Conservation (phyloP, 805 yeast species). For the Suhomyces tanzawaensis region DNA sequence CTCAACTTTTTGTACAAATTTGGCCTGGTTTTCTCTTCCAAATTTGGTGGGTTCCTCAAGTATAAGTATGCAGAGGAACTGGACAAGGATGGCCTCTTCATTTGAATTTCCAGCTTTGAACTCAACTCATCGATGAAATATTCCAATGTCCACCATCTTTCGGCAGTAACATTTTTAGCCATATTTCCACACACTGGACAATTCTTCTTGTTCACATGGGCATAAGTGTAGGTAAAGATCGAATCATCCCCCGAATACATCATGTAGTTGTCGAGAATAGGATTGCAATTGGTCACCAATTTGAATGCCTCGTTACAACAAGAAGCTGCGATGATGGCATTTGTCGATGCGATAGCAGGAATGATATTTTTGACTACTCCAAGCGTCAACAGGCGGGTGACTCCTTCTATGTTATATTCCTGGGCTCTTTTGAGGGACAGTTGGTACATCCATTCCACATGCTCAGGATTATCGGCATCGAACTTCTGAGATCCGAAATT, state of each 20-base stretch:
- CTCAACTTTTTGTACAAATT: conserved; percentile 38
- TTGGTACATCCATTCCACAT: conserved; percentile 61
- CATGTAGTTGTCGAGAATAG: conserved; percentile 71
- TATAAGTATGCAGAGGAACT: conserved; percentile 41
- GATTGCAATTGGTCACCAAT: conserved; percentile 67
- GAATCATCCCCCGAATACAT: conserved; percentile 84
- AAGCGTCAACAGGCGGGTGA: conserved; percentile 65
- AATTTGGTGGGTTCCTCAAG: conserved; percentile 44
- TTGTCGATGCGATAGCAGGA: conserved; percentile 93
- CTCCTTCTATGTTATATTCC: conserved; percentile 68
- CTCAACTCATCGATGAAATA: conserved; percentile 43
- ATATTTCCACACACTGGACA: conserved; percentile 76
- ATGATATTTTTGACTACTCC: conserved; percentile 91
- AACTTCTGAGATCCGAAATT: conserved; percentile 45
- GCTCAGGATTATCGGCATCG: conserved; percentile 67
- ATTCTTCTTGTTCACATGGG: conserved; percentile 54
- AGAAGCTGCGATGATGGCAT: conserved; percentile 86
- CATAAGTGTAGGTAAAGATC: conserved; percentile 69
- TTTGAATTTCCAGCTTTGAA: conserved; percentile 26
- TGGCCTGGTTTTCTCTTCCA: conserved; percentile 45
- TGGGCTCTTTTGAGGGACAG: conserved; percentile 58
- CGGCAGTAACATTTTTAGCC: conserved; percentile 23
- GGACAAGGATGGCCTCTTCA: conserved; percentile 47
- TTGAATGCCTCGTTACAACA: conserved; percentile 87
- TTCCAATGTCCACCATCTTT: conserved; percentile 29